Conservation (phyloP, 257 asterid species). For the Phtheirospermum japonicum region DNA sequence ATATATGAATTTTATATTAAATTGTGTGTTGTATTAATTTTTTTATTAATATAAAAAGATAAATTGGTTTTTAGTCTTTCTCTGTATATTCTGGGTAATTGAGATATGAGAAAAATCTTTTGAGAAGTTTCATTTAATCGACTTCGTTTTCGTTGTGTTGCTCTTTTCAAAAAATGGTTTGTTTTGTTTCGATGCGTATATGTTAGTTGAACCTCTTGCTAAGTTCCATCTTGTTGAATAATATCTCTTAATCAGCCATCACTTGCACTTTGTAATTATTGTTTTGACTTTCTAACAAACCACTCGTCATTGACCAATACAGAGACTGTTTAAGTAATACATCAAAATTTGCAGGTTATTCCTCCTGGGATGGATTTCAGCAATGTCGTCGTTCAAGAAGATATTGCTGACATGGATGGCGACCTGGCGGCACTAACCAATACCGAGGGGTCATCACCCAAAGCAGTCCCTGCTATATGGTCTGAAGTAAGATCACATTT, state of each 20-base stretch:
- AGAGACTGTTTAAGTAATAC: background rate
- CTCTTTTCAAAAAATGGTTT: too few relatives aligned
- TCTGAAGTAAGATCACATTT: constrained; percentile 51
- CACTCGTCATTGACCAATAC: background rate
- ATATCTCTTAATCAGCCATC: background rate
- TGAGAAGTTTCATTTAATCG: background rate
- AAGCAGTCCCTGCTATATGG: constrained; percentile 70
- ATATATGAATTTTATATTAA: too few relatives aligned
- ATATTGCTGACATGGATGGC: constrained; percentile 51
- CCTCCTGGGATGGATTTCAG: constrained; percentile 94
- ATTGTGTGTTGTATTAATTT: too few relatives aligned
- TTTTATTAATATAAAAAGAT: too few relatives aligned
- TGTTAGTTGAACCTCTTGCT: background rate
- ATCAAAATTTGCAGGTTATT: constrained; percentile 51
- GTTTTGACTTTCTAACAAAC: background rate
- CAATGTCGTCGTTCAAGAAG: constrained; percentile 70
- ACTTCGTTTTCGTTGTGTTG: background rate
- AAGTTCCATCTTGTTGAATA: background rate
- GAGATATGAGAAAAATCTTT: constrained; percentile 1
- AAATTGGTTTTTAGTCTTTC: too few relatives aligned
- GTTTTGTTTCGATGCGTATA: background rate
- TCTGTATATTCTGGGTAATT: background rate
- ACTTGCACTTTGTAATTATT: constrained; percentile 4
- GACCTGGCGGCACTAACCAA: constrained; percentile 51
- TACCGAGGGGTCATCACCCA: constrained; percentile 56